Percentiles rank a stretch among this genome's conserved stretches.
Conservation (phyloP, 352 stramenopile genomes). For the Phytophthora pini region DNA sequence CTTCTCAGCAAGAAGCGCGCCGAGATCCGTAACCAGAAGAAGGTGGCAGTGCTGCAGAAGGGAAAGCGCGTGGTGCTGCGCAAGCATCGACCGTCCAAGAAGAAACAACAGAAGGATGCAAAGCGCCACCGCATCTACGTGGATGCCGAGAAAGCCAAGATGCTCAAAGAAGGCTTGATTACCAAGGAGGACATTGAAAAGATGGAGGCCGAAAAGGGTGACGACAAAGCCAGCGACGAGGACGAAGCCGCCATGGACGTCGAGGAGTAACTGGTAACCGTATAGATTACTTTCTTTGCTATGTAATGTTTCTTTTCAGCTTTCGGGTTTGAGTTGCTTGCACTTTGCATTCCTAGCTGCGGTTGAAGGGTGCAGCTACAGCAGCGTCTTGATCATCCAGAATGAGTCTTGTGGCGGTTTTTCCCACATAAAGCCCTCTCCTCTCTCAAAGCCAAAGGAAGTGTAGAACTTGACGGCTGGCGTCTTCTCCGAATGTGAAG, state of each 20-base stretch:
- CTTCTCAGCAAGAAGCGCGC: conserved; percentile 86
- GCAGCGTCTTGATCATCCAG: conserved; percentile 37
- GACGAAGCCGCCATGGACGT: conserved; percentile 49
- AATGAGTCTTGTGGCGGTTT: conserved; percentile 42
- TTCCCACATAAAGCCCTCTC: conserved; percentile 29
- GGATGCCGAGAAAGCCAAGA: conserved; percentile 76
- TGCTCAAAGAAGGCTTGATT: conserved; percentile 80
- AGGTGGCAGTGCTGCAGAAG: conserved; percentile 68
- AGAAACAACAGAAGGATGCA: conserved; percentile 86
- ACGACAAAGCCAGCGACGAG: conserved; percentile 47
- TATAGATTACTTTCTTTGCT: conserved; percentile 42
- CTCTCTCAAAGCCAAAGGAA: conserved; percentile 37
- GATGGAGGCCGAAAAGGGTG: conserved; percentile 59
- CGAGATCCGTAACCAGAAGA: conserved; percentile 82
- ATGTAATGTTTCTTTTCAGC: conserved; percentile 28
- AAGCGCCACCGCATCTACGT: conserved; percentile 80
- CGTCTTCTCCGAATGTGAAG: conserved; percentile 18
- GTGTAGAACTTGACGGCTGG: conserved; percentile 40
- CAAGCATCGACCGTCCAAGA: conserved; percentile 80
- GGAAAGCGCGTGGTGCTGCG: conserved; percentile 63
- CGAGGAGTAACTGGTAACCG: conserved; percentile 57
- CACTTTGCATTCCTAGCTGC: not conserved
- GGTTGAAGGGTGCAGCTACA: not conserved
- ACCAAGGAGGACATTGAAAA: conserved; percentile 88
- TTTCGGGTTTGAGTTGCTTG: not conserved